phyloP scores from a whole-genome alignment of 2,329 filamentous ascomycete species.

The Exophiala aquamarina region DNA sequence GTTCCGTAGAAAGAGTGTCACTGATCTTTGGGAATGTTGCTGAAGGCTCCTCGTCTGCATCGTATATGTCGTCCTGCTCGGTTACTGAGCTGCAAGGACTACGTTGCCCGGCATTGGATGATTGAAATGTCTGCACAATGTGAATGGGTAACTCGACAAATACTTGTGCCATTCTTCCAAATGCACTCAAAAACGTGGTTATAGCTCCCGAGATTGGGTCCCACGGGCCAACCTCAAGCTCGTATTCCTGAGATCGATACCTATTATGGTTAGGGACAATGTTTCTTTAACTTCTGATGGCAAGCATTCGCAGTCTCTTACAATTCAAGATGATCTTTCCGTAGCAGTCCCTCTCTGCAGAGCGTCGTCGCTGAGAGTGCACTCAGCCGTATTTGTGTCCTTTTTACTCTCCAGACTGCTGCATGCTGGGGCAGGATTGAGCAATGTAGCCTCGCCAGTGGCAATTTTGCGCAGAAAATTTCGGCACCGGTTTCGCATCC shows the following conservation, averaged over 20 bases:
- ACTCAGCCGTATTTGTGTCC: conserved; percentile 68
- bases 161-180: conserved; percentile 77
- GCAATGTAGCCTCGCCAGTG: conserved; percentile 68
- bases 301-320: too few relatives aligned
- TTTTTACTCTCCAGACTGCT: conserved; percentile 73
- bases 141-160: conserved; percentile 71
- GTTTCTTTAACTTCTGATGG: too few relatives aligned
- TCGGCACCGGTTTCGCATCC: conserved; percentile 64
- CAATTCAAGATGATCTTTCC: too few relatives aligned
- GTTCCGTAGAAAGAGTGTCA: too few relatives aligned
- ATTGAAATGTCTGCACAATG: conserved; percentile 45
- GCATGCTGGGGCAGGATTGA: conserved; percentile 65
- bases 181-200: conserved; percentile 76
- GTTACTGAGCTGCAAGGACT: too few relatives aligned
- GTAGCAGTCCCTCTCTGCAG: conserved; percentile 63
- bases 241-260: conserved; percentile 64
- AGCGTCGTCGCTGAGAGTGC: conserved; percentile 70
- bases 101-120: conserved; percentile 9
- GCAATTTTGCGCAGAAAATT: conserved; percentile 69
- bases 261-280: conserved; percentile 71
- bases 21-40: too few relatives aligned
- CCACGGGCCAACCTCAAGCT: conserved; percentile 73
- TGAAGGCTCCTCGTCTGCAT: too few relatives aligned
- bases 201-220: conserved; percentile 80
- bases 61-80: too few relatives aligned